These are phyloP conservation scores for Gentiana macrophylla DNA, from an alignment of 257 asterid genomes.

Conservation along the genomic window DNA sequence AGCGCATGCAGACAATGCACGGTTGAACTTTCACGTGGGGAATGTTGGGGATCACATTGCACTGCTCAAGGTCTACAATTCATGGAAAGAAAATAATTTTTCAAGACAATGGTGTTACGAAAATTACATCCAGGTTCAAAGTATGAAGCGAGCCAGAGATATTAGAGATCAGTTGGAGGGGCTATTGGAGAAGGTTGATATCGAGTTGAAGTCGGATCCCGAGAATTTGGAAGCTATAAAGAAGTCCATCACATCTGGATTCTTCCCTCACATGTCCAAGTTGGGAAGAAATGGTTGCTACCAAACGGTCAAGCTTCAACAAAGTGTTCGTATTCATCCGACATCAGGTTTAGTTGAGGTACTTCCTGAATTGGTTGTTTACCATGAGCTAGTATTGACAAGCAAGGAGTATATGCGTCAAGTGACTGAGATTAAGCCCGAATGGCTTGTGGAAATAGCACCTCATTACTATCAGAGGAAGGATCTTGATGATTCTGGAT, in stretches of 20 bases:
- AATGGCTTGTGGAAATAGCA: conserved; percentile 87
- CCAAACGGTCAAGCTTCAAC: conserved; percentile 75
- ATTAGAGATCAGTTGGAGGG: conserved; percentile 94
- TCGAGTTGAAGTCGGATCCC: conserved; percentile 44
- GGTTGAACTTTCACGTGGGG: conserved; percentile 79
- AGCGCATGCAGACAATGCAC: conserved; percentile 91
- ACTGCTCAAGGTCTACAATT: conserved; percentile 70
- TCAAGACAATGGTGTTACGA: conserved; percentile 96
- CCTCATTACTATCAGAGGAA: conserved; percentile 80
- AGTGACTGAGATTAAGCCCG: conserved; percentile 76
- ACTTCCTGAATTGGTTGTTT: conserved; percentile 82
- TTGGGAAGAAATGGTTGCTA: conserved; percentile 78
- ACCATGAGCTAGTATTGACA: conserved; percentile 84
- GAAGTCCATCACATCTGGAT: conserved; percentile 73
- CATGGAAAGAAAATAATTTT: conserved; percentile 84
- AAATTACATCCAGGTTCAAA: conserved; percentile 87
- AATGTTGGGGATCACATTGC: conserved; percentile 95
- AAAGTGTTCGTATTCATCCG: conserved; percentile 82
- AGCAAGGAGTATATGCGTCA: conserved; percentile 94
- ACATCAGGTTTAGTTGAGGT: conserved; percentile 88
- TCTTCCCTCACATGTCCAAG: conserved; percentile 72
- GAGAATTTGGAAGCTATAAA: conserved; percentile 60
- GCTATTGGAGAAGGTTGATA: conserved; percentile 79
- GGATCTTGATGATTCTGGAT: conserved; percentile 68
- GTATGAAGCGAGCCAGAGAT: conserved; percentile 94